A percentile compares a stretch with the other conserved stretches of the same genome.
Conservation (phyloP, 805 yeast genomes). For the Candida manassasensis region DNA sequence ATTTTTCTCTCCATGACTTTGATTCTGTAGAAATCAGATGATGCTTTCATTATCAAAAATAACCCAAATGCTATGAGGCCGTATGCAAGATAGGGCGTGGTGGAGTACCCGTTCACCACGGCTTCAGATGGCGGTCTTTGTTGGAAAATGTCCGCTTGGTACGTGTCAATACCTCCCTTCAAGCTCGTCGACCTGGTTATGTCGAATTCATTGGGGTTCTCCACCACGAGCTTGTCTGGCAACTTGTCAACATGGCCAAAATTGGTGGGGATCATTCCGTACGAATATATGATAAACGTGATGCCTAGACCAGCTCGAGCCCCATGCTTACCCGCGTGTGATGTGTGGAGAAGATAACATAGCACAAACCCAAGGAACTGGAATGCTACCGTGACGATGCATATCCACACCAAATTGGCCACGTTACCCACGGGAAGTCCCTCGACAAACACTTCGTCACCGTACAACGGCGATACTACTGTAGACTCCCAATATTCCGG, state of each 20-base stretch:
- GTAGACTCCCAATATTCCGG: conserved; percentile 98
- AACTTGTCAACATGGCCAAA: conserved; percentile 32
- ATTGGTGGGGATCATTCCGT: conserved; percentile 34
- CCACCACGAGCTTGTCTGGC: conserved; percentile 30
- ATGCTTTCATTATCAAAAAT: conserved; percentile 58
- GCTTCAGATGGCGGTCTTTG: conserved; percentile 9
- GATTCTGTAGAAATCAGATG: conserved; percentile 72
- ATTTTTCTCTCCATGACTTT: conserved; percentile 68
- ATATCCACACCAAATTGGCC: conserved; percentile 88
- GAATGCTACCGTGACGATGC: conserved; percentile 82
- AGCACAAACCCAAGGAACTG: conserved; percentile 90
- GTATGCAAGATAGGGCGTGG: conserved; percentile 55
- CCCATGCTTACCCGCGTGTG: conserved; percentile 96
- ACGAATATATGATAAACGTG: conserved; percentile 68
- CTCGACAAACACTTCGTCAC: conserved; percentile 88
- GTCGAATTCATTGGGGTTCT: conserved; percentile 31
- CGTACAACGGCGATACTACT: conserved; percentile 70
- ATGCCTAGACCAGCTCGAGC: conserved; percentile 88
- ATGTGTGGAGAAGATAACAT: conserved; percentile 87
- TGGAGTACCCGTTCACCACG: conserved; percentile 1
- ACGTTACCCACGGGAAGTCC: conserved; percentile 93
- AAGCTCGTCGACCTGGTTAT: conserved; percentile 24
- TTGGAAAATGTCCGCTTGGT: conserved; percentile 22
- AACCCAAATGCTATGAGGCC: conserved; percentile 65
- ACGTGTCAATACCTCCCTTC: conserved; percentile 25